Conservation (phyloP, 352 stramenopile species). For the Globisporangium irregulare region DNA sequence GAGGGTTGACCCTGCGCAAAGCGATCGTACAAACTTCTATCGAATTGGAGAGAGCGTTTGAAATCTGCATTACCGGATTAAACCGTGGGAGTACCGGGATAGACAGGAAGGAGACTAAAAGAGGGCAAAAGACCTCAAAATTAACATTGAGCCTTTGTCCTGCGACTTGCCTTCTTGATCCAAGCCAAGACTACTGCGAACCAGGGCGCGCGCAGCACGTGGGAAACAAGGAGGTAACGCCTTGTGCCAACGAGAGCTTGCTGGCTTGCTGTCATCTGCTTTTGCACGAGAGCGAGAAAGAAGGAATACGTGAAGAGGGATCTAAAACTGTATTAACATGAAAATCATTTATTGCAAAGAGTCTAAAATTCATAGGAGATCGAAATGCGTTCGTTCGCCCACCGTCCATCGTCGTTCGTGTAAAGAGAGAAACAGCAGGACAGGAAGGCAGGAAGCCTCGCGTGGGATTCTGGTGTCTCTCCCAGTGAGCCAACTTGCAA, state of each 20-base stretch:
- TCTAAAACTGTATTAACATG: constrained; percentile 17
- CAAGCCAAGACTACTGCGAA: too few relatives aligned
- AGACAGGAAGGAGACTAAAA: too few relatives aligned
- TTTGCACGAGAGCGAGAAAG: background rate
- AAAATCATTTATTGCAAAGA: constrained; percentile 7
- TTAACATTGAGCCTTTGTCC: too few relatives aligned
- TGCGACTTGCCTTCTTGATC: too few relatives aligned
- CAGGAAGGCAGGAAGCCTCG: background rate
- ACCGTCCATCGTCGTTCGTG: background rate
- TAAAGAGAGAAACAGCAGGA: background rate
- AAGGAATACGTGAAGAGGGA: background rate
- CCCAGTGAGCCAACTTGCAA: background rate
- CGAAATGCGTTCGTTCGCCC: background rate
- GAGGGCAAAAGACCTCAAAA: too few relatives aligned
- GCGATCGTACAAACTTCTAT: constrained; percentile 9
- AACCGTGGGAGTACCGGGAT: background rate
- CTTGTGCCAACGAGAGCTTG: background rate
- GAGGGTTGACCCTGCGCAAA: background rate
- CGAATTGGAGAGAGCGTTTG: background rate
- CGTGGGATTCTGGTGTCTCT: background rate
- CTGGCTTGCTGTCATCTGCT: background rate
- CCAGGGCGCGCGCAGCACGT: too few relatives aligned
- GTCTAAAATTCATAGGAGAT: constrained; percentile 9
- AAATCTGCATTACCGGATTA: background rate
- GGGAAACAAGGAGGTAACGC: too few relatives aligned